These are phyloP conservation scores for Remersonia thermophila DNA, from an alignment of 2,329 filamentous ascomycete genomes.

Conservation along the genomic window DNA sequence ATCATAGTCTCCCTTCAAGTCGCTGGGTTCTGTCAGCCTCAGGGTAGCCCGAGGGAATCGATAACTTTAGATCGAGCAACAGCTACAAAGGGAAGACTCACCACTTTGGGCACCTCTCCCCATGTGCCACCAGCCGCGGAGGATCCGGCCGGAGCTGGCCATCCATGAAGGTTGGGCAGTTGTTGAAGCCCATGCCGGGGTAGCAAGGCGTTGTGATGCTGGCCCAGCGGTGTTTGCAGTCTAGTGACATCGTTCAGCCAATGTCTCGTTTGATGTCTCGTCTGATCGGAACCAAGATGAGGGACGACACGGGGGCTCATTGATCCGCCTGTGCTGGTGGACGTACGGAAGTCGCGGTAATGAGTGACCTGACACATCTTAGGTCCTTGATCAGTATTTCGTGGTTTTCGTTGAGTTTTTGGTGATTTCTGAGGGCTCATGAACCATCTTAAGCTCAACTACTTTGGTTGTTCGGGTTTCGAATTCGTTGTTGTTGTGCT, in stretches of 20 bases:
- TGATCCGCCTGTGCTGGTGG: no score
- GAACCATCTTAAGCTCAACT: no score
- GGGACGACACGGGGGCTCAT: no score
- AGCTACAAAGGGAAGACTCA: neutral
- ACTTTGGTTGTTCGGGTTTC: no score
- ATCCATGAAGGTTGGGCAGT: conserved; percentile 31
- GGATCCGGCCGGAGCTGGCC: conserved; percentile 25
- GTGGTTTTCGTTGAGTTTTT: no score
- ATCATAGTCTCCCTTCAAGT: conserved; percentile 31
- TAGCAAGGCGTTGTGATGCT: conserved; percentile 34
- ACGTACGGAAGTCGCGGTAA: conserved; percentile 30
- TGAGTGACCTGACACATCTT: conserved; percentile 38
- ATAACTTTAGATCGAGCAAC: neutral
- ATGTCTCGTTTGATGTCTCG: no score
- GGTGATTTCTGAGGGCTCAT: no score
- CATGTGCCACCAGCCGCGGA: conserved; percentile 22
- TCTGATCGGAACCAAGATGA: no score
- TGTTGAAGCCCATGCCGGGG: conserved; percentile 37
- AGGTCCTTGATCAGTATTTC: no score
- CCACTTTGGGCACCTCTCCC: conserved; percentile 31
- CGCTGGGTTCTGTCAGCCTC: conserved; percentile 5
- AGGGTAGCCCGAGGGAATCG: no score
- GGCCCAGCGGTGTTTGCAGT: conserved; percentile 42
- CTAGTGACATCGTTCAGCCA: no score
- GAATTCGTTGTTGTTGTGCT: no score